Conservation (phyloP, 2,329 filamentous ascomycete genomes). For the Aureobasidium sp. region DNA sequence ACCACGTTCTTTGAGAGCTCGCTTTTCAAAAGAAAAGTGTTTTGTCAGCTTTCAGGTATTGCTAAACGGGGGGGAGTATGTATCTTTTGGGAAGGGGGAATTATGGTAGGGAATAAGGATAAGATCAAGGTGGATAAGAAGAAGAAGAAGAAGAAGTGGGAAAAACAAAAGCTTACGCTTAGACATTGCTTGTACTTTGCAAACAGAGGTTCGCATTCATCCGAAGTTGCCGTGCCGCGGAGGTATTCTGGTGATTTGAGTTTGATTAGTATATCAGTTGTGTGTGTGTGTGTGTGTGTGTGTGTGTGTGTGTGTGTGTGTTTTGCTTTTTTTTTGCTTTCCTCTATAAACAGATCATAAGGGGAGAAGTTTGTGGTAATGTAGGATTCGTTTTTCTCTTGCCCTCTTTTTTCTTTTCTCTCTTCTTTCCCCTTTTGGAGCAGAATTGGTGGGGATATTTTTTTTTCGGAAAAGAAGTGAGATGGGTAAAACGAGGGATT, state of each 20-base stretch:
- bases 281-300: too few species aligned
- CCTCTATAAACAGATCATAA: too few species aligned
- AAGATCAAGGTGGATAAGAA: not conserved
- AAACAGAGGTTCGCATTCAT: slow-evolving; percentile 82
- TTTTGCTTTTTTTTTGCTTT: too few species aligned
- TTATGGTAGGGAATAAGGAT: slow-evolving; percentile 14
- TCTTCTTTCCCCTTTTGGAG: too few species aligned
- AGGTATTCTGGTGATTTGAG: slow-evolving; percentile 64
- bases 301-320: too few species aligned
- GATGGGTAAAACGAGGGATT: not conserved
- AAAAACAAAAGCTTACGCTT: slow-evolving; percentile 52
- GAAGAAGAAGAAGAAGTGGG: not conserved
- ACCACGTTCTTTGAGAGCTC: slow-evolving; percentile 76
- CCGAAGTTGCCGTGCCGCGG: slow-evolving; percentile 70
- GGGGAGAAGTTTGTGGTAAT: too few species aligned
- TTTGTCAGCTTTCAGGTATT: slow-evolving; percentile 13
- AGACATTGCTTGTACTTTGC: slow-evolving; percentile 83
- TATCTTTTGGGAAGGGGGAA: not conserved
- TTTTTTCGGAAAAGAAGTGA: not conserved
- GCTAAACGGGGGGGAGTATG: too few species aligned
- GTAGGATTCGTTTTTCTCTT: too few species aligned
- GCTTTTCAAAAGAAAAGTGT: slow-evolving; percentile 50
- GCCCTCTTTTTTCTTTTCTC: too few species aligned
- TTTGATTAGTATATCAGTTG: too few species aligned
- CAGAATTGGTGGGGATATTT: not conserved